phyloP scores from a whole-genome alignment of 2,329 filamentous ascomycete species.

The Plectosphaerella cucumerina region DNA sequence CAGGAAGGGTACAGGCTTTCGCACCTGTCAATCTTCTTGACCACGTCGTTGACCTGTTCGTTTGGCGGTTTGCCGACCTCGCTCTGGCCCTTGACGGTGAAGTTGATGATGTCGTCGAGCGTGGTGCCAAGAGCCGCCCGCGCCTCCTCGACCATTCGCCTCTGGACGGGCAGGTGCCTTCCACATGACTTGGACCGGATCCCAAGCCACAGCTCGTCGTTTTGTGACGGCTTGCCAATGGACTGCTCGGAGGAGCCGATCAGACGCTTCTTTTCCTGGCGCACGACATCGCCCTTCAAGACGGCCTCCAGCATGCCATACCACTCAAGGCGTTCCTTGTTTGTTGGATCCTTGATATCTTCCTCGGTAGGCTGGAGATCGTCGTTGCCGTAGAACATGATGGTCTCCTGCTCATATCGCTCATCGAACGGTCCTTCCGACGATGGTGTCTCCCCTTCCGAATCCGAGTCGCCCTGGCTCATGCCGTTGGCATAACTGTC shows the following conservation, averaged over 20 bases:
- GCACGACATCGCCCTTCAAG: slow-evolving; percentile 91
- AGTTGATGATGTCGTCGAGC: slow-evolving; percentile 86
- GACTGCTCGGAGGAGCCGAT: slow-evolving; percentile 69
- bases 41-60: slow-evolving; percentile 85
- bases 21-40: slow-evolving; percentile 84
- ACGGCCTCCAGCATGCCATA: slow-evolving; percentile 97
- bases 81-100: slow-evolving; percentile 89
- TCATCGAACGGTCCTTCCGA: slow-evolving; percentile 84
- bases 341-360: slow-evolving; percentile 82
- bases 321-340: slow-evolving; percentile 91
- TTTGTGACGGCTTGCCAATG: slow-evolving; percentile 60
- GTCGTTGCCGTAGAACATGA: slow-evolving; percentile 89
- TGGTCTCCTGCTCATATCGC: slow-evolving; percentile 83
- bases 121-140: slow-evolving; percentile 67
- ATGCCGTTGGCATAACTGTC: slow-evolving; percentile 63
- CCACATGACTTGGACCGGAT: slow-evolving; percentile 81
- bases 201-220: slow-evolving; percentile 82
- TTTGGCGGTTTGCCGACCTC: slow-evolving; percentile 85
- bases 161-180: slow-evolving; percentile 77
- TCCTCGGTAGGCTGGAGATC: slow-evolving; percentile 84
- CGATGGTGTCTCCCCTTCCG: slow-evolving; percentile 85
- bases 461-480: slow-evolving; percentile 71
- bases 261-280: slow-evolving; percentile 94
- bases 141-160: slow-evolving; percentile 82
- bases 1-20: slow-evolving; percentile 83